Percentiles rank a stretch among this genome's conserved stretches.
Conservation (phyloP, 768 basidiomycete species). For the Kondoa subrosea region DNA sequence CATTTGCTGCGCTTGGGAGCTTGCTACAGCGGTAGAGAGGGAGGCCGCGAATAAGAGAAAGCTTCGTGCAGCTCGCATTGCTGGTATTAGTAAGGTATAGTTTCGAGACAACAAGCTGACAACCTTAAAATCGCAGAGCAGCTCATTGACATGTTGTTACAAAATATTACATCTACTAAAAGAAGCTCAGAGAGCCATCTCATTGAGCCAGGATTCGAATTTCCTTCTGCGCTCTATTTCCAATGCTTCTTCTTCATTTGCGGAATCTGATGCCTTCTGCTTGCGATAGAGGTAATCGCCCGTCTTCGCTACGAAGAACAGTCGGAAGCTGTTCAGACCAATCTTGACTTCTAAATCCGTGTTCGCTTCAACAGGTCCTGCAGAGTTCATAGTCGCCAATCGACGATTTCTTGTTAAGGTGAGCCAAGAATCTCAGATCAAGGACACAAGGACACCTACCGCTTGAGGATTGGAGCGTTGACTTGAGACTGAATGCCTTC, state of each 20-base stretch:
- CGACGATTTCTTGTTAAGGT: slow-evolving; percentile 21
- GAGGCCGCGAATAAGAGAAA: too few species aligned
- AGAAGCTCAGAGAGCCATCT: neutral
- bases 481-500: slow-evolving; percentile 35
- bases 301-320: slow-evolving; percentile 31
- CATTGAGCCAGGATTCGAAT: slow-evolving; percentile 20
- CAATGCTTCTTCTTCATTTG: neutral
- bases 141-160: neutral
- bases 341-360: slow-evolving; percentile 31
- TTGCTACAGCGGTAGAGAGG: neutral
- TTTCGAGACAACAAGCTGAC: neutral
- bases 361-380: slow-evolving; percentile 18
- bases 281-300: slow-evolving; percentile 14
- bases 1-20: neutral
- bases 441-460: neutral
- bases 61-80: too few species aligned
- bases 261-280: neutral
- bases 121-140: neutral
- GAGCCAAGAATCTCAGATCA: neutral
- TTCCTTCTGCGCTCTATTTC: slow-evolving; percentile 12
- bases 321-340: slow-evolving; percentile 30
- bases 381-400: slow-evolving; percentile 16
- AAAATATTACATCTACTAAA: neutral
- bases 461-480: slow-evolving; percentile 33
- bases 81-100: neutral